Conservation (phyloP, 257 asterid genomes). For the Ocimum tenuiflorum region DNA sequence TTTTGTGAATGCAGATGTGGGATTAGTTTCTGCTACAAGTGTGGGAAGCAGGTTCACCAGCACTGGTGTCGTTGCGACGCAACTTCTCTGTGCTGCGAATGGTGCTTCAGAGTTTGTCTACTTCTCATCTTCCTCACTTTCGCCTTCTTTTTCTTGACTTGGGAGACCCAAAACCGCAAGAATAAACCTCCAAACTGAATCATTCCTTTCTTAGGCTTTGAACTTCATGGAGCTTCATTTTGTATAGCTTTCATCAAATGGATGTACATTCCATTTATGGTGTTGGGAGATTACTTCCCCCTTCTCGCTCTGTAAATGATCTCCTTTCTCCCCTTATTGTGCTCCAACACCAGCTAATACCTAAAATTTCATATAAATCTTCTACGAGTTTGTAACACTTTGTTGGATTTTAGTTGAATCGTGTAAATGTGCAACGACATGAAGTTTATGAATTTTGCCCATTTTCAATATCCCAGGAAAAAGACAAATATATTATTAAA, state of each 20-base stretch:
- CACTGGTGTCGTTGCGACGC: constrained; percentile 53
- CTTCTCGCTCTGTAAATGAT: neutral
- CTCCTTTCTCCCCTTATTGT: neutral
- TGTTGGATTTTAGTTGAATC: neutral
- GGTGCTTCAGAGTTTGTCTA: constrained; percentile 24
- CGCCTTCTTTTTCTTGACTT: constrained; percentile 14
- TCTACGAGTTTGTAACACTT: neutral
- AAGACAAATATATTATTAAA: no score
- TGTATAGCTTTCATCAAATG: constrained; percentile 19
- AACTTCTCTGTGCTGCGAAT: constrained; percentile 23
- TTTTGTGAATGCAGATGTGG: constrained; percentile 40
- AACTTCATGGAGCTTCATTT: neutral
- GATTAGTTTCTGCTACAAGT: constrained; percentile 66
- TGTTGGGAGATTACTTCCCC: neutral
- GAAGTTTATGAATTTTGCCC: neutral
- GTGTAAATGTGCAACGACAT: neutral
- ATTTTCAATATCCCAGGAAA: neutral
- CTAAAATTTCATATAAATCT: neutral
- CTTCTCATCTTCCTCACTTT: constrained; percentile 16
- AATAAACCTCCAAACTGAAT: neutral
- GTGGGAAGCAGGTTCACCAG: constrained; percentile 49
- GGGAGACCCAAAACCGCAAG: neutral
- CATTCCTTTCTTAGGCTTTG: neutral
- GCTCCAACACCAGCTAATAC: neutral
- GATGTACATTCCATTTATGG: neutral